A percentile compares a stretch with the other conserved stretches of the same genome.
Evolutionary conservation across 768 basidiomycete species (phyloP).

Genomic region (Agrocybe praecox): DNA sequence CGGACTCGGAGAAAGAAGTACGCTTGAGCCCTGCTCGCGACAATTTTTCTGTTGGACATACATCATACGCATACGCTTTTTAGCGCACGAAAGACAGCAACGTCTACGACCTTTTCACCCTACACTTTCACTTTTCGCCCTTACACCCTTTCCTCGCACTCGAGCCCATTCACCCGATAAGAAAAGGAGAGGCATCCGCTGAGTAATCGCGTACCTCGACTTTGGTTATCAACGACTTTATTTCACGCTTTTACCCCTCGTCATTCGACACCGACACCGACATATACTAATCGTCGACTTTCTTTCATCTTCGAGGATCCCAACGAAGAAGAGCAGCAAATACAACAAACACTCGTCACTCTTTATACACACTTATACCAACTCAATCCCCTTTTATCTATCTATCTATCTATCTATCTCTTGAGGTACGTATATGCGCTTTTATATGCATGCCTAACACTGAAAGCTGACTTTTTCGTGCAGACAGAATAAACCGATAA

Average conservation of each 20-base stretch:
- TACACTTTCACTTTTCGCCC: background rate
- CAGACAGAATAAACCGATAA: no score
- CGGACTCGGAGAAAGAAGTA: constrained; percentile 35
- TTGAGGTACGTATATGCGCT: no score
- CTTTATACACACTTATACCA: no score
- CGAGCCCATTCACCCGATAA: constrained; percentile 12
- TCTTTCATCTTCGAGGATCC: no score
- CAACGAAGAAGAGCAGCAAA: no score
- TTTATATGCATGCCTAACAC: no score
- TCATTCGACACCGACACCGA: background rate
- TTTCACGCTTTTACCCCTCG: no score
- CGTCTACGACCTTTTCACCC: constrained; percentile 3
- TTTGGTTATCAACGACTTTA: background rate
- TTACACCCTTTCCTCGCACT: no score
- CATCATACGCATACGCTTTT: constrained; percentile 2
- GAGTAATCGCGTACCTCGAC: constrained; percentile 45
- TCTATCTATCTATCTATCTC: no score
- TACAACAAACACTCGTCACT: no score
- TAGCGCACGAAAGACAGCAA: constrained; percentile 9
- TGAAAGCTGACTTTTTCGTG: no score
- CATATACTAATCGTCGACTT: constrained; percentile 3
- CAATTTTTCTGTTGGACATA: constrained; percentile 9
- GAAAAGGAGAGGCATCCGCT: constrained; percentile 37
- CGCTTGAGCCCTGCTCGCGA: constrained; percentile 80
- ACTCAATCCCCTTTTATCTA: no score